Base-by-base conservation (phyloP, 108 stramenopile species). In the Hondaea fermentalgiana region DNA sequence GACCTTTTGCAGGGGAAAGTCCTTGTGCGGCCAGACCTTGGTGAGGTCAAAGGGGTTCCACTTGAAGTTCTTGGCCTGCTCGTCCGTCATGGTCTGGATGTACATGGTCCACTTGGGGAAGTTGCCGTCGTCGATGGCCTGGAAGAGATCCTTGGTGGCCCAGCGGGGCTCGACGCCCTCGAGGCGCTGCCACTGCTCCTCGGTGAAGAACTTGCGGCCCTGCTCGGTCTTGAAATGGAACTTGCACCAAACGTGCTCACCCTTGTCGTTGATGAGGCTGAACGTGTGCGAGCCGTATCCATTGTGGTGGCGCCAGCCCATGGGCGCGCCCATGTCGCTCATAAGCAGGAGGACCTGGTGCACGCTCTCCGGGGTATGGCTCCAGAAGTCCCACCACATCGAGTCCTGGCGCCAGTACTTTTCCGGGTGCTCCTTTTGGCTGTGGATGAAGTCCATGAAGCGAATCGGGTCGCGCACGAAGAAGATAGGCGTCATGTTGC, bases 151-250 rank as follows among this genome's bases (percentile, higher is more conserved):
- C 29, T 93, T 89, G 87, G 91, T 94, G 69, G 94, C 93, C 87
- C 94, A 93, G 87, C 94, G 92, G 43, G 94, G 95, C 92, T 93
- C 94, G n/a, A 45, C 43, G 16, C 88, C 91, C 17, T 93, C 90
- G 47, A 92, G 29, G 4, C 53, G 21, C 19, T 45, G n/a, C 25
- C 91, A 94, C 64, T 91, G 88, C 5, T 87, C 89, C 21, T 94
- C 89, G 14, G 92, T 72, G 23, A 95, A 91, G 91, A 94, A 94
- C 88, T 89, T 76, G 72, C 94, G 91, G 44, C 95, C 95, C 90
- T 95, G 95, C 92, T 95, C 93, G 10, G 95, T 94, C 92, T 95
- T 95, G 89, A 93, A 91, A 90, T 95, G 95, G 59, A 94, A 95
- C 92, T 95, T 95, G 89, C 94, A 94, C 88, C 93, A 95, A 19